Evolutionary conservation across 805 yeast species (phyloP).

Genomic region (Alloascoidea hylecoeti): DNA sequence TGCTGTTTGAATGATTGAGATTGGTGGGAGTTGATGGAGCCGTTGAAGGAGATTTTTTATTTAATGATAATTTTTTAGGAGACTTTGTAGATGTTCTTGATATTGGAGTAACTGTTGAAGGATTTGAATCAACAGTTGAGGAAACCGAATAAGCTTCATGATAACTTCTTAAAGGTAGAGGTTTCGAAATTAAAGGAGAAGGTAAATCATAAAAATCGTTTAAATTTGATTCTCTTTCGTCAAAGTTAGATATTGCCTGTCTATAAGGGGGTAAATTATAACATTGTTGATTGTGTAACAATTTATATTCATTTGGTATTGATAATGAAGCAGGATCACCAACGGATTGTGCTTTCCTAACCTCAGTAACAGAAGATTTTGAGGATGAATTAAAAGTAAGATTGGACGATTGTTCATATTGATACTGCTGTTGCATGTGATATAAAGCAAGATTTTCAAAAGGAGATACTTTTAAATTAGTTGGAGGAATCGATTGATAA

Average conservation of each 20-base stretch:
- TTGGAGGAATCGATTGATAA: background rate
- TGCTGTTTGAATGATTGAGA: no score
- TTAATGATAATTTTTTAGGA: background rate
- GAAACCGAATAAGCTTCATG: background rate
- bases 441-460: background rate
- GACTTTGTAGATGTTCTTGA: background rate
- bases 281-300: background rate
- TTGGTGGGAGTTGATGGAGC: background rate
- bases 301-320: background rate
- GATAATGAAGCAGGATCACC: background rate
- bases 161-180: background rate
- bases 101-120: background rate
- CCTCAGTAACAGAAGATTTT: background rate
- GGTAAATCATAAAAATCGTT: background rate
- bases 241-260: background rate
- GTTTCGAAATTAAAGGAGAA: no score
- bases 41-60: background rate
- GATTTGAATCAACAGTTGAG: background rate
- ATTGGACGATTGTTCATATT: background rate
- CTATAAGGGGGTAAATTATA: constrained; percentile 1
- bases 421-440: background rate
- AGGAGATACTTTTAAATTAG: background rate
- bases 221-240: background rate
- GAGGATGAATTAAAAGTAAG: background rate
- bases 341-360: background rate